A percentile compares a stretch with the other conserved stretches of the same genome.
Conservation (phyloP, 331 rosid genomes). For the Dryas integrifolia region DNA sequence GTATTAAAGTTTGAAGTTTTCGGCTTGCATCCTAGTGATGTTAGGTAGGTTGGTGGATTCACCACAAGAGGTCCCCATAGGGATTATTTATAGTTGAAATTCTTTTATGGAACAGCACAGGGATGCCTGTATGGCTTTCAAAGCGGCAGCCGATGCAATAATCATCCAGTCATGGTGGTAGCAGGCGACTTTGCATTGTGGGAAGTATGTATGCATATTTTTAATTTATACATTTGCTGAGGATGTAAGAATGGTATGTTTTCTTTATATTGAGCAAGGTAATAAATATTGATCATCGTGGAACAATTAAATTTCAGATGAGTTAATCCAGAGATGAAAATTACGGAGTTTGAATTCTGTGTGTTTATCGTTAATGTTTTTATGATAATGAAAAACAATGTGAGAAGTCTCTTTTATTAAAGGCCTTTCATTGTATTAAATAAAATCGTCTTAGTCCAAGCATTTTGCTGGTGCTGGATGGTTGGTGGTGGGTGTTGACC, state of each 20-base stretch:
- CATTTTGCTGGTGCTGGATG: too few species aligned
- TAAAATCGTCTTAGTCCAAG: too few species aligned
- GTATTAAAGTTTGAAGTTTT: neutral
- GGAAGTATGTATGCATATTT: neutral
- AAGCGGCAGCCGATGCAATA: slow-evolving; percentile 8
- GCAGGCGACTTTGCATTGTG: slow-evolving; percentile 5
- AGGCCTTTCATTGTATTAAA: too few species aligned
- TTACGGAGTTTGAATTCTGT: too few species aligned
- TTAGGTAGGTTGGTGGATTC: neutral
- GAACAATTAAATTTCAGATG: too few species aligned
- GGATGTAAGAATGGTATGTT: neutral
- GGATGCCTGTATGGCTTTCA: neutral
- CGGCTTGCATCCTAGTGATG: neutral
- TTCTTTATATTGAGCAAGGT: neutral
- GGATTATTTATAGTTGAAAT: slow-evolving; percentile 1
- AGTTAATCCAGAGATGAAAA: too few species aligned
- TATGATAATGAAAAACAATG: too few species aligned
- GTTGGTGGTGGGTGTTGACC: too few species aligned
- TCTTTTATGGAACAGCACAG: neutral
- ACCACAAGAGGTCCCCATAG: neutral
- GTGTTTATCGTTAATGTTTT: too few species aligned
- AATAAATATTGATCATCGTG: neutral
- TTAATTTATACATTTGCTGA: neutral
- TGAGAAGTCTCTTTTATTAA: too few species aligned
- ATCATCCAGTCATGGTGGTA: slow-evolving; percentile 1